phyloP scores from a whole-genome alignment of 75 land plant genomes.

The Picea glauca region DNA sequence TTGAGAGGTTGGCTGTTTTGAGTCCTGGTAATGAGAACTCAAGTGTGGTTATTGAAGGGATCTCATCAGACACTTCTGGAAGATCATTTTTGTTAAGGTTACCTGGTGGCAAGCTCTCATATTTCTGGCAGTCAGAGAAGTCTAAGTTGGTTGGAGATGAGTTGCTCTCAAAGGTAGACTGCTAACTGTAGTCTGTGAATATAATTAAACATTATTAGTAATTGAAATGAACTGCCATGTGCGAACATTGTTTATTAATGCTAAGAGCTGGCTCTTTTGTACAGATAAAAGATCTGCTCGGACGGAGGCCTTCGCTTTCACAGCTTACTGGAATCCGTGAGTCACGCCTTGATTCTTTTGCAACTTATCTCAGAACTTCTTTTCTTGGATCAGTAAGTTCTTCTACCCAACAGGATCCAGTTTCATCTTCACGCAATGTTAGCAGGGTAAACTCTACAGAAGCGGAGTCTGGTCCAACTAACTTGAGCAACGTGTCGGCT shows the following conservation, averaged over 20 bases:
- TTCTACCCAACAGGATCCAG: slow-evolving; percentile 13
- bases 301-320: slow-evolving; percentile 59
- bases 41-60: slow-evolving; percentile 40
- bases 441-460: slow-evolving; percentile 3
- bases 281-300: slow-evolving; percentile 86
- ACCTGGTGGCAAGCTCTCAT: slow-evolving; percentile 26
- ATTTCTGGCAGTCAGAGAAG: slow-evolving; percentile 90
- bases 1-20: slow-evolving; percentile 59
- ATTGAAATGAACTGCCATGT: neutral
- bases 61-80: slow-evolving; percentile 70
- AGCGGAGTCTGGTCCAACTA: neutral
- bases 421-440: slow-evolving; percentile 9
- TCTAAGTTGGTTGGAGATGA: slow-evolving; percentile 60
- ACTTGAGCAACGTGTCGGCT: slow-evolving; percentile 1
- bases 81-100: slow-evolving; percentile 66
- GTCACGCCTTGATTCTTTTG: slow-evolving; percentile 75
- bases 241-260: slow-evolving; percentile 2
- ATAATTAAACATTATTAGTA: neutral
- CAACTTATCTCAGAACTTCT: slow-evolving; percentile 57
- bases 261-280: neutral
- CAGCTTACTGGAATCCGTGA: slow-evolving; percentile 86
- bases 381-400: slow-evolving; percentile 35
- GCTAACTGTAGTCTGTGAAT: neutral
- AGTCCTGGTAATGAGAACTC: slow-evolving; percentile 28
- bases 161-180: slow-evolving; percentile 61